phyloP scores from a whole-genome alignment of 2,329 filamentous ascomycete genomes.

The Aphanocladium album region DNA sequence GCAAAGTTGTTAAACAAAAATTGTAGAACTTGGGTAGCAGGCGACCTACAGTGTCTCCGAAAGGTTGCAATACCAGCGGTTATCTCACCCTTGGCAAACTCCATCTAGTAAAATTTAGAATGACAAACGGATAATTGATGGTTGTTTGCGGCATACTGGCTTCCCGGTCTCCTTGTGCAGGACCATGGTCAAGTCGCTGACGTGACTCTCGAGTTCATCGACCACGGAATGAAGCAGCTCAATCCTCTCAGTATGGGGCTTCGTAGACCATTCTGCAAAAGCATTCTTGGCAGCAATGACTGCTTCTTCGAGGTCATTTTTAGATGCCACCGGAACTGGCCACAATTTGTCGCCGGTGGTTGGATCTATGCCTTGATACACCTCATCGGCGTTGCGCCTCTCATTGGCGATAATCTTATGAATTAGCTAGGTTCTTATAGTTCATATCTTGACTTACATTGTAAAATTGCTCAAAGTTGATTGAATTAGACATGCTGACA shows the following conservation, averaged over 20 bases:
- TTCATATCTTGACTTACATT: neutral
- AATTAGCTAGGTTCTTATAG: neutral
- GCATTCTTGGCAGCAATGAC: neutral
- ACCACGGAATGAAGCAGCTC: slow-evolving; percentile 21
- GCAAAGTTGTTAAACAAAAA: too few species aligned
- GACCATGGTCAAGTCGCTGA: slow-evolving; percentile 20
- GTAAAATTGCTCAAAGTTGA: neutral
- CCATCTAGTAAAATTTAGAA: neutral
- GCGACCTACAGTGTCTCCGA: neutral
- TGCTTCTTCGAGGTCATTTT: neutral
- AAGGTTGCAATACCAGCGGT: neutral
- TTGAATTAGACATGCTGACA: neutral
- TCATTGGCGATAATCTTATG: neutral
- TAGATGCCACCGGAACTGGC: neutral
- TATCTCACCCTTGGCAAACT: neutral
- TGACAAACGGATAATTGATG: too few species aligned
- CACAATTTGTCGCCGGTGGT: neutral
- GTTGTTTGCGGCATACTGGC: slow-evolving; percentile 19
- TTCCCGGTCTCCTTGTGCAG: slow-evolving; percentile 26
- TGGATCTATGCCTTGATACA: neutral
- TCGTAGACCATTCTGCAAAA: slow-evolving; percentile 3
- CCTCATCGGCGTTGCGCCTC: neutral
- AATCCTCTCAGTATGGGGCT: slow-evolving; percentile 20
- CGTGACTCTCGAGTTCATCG: slow-evolving; percentile 20
- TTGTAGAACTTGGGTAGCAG: too few species aligned